Evolutionary conservation across 1,284 basidiomycete species (phyloP), one percentile per base, ranked within the genome.

Genomic region (Microbotryum scabiosae): DNA sequence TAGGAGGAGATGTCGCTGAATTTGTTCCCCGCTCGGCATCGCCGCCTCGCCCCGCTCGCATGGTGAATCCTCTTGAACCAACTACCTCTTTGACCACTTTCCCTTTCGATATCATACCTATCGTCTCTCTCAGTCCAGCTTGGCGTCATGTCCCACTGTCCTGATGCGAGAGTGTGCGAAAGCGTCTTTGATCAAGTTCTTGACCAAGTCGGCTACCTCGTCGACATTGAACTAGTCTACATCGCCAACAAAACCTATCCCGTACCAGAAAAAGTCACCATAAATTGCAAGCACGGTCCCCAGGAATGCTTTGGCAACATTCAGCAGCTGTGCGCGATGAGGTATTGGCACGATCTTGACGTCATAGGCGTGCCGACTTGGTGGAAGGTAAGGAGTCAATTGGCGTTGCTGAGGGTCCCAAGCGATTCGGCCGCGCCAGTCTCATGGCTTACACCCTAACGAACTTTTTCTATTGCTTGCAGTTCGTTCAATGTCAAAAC

Each of bases 281-380:
- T 60, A 6, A 51, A 46, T 12, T 71, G 71, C 61, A 63, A 67
- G 48, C 70, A 72, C 46, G 71, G 71, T n/a, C 53, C 57, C 4
- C 20, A 20, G 25, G 71, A 72, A 32, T 71, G 70, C 32, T 5
- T 25, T 1, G 71, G 64, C 16, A 71, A 71, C 54, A 56, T 71
- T 2, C 71, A 72, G 50, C 70, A 72, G 54, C 60, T 72, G 14
- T 72, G 71, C 28, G 69, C 60, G 7, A 57, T 56, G 30, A 12
- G 21, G 26, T 47, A 59, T 62, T 68, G 51, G 59, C 23, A 18
- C 63, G 51, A 46, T 32, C 46, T 1, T 43, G 47, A 32, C 10
- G 52, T 44, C 9, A 36, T 56, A 10, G 44, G 51, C 3, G 64
- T 56, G 60, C 47, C 54, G 41, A 54, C 51, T 30, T 62, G 64